A percentile compares a stretch with the other conserved stretches of the same genome.
Evolutionary conservation across 768 basidiomycete genomes (phyloP).

Genomic region (Boletus rufocinnamomeus): DNA sequence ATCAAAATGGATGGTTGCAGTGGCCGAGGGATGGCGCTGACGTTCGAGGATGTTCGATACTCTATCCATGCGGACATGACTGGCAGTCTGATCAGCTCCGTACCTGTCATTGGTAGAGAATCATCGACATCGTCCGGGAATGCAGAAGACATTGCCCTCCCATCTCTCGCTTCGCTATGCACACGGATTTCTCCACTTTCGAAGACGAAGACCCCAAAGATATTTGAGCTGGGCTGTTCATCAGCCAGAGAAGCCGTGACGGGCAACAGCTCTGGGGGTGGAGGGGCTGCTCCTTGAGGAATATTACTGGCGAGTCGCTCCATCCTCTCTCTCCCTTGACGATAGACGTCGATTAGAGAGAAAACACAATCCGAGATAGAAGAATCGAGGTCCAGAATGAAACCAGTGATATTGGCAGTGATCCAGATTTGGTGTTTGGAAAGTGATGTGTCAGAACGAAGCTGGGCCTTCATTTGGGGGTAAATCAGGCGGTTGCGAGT

Average conservation of each 20-base stretch:
- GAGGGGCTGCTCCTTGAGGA: conserved; percentile 38
- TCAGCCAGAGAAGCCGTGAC: conserved; percentile 8
- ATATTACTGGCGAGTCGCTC: conserved; percentile 60
- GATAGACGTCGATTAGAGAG: conserved; percentile 84
- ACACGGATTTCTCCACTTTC: conserved; percentile 82
- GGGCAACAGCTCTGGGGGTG: conserved; percentile 8
- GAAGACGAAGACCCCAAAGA: conserved; percentile 72
- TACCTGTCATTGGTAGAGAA: conserved; percentile 46
- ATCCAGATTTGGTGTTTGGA: conserved; percentile 59
- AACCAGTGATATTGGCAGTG: conserved; percentile 75
- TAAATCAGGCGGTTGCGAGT: conserved; percentile 75
- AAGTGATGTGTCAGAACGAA: conserved; percentile 55
- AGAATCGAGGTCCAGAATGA: conserved; percentile 82
- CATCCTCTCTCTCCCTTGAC: conserved; percentile 76
- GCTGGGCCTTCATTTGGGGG: conserved; percentile 76
- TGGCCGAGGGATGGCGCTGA: conserved; percentile 38
- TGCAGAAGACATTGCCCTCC: conserved; percentile 38
- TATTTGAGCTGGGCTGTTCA: conserved; percentile 51
- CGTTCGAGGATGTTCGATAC: conserved; percentile 60
- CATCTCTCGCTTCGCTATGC: conserved; percentile 52
- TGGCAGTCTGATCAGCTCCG: conserved; percentile 73
- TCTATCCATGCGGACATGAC: conserved; percentile 82
- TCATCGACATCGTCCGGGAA: conserved; percentile 52
- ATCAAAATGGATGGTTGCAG: conserved; percentile 62
- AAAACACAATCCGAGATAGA: conserved; percentile 76